Conservation (phyloP, 257 asterid genomes). For the Eucommia ulmoides region DNA sequence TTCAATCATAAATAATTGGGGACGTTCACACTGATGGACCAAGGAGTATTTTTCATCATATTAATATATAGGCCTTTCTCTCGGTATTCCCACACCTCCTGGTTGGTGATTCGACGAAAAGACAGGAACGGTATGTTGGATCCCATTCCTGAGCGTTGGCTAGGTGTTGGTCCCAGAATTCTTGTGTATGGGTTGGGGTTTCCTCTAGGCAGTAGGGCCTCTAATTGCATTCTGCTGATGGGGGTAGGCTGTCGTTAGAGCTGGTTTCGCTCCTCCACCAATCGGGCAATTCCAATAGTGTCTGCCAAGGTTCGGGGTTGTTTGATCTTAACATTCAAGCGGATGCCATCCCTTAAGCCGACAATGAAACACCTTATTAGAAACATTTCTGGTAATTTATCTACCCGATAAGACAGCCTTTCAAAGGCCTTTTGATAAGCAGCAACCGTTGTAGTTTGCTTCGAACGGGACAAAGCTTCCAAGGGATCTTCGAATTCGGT, state of each 20-base stretch:
- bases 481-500: neutral
- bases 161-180: neutral
- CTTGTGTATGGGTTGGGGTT: neutral
- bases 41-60: neutral
- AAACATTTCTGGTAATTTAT: neutral
- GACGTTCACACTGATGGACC: neutral
- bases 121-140: neutral
- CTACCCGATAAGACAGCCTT: neutral
- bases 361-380: too few relatives aligned
- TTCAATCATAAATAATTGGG: slow-evolving; percentile 3
- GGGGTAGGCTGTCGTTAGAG: neutral
- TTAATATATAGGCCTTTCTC: neutral
- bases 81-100: neutral
- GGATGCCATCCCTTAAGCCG: neutral
- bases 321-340: neutral
- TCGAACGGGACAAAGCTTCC: neutral
- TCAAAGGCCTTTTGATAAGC: neutral
- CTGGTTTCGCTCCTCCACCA: neutral
- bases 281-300: neutral
- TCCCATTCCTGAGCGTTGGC: neutral
- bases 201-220: neutral
- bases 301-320: neutral
- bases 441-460: neutral
- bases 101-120: neutral
- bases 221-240: neutral